Base-by-base conservation (phyloP, 345 rosid genomes). In the Populus euphratica region DNA sequence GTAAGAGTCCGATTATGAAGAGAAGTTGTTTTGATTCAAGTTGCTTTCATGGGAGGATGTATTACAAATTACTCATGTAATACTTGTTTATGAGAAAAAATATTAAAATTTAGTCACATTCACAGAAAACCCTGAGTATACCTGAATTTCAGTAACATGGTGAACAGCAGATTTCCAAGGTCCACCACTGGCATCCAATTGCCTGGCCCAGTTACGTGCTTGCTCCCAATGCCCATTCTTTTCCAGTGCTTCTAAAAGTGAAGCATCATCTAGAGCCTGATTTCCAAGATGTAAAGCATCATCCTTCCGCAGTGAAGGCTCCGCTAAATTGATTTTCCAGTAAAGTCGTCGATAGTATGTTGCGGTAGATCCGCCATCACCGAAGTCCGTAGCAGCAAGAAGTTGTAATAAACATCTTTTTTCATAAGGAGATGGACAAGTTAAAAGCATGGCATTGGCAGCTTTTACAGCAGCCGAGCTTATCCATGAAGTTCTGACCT, bases 131-230 rank as follows among this genome's bases (percentile, higher is more conserved):
- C 21, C 17, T 18, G 56, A 17, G 56, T 35, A 75, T 87, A 96
- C 99, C 98, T 96, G 99, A 74, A 90, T 91, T 88, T 96, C 97
- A 59, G 98, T 91, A 74, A 93, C 98, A 80, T 91, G 97, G 86
- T 96, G 94, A 85, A 85, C 82, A 80, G 90, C 81, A 79, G 93
- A 92, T 76, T 90, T 92, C 98, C 98, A 96, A 76, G 93, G 82
- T 82, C 88, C 94, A 27, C 96, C 94, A 74, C 88, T 87, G 77
- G 93, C 92, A 82, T 92, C 98, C 88, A 96, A 86, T 87, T 96
- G 99, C 82, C 86, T 91, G 39, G 98, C 99, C 99, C 99, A 96
- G 87, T 92, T 93, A 36, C 93, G 94, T 82, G 99, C 98, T 84
- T 96, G 92, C 82, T 96, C 98, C 99, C 99, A 96, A 59, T 88